Evolutionary conservation across 192 early-diverging fungal genomes (phyloP), one percentile per base, ranked within the genome.

Genomic region (Martensiomyces pterosporus): DNA sequence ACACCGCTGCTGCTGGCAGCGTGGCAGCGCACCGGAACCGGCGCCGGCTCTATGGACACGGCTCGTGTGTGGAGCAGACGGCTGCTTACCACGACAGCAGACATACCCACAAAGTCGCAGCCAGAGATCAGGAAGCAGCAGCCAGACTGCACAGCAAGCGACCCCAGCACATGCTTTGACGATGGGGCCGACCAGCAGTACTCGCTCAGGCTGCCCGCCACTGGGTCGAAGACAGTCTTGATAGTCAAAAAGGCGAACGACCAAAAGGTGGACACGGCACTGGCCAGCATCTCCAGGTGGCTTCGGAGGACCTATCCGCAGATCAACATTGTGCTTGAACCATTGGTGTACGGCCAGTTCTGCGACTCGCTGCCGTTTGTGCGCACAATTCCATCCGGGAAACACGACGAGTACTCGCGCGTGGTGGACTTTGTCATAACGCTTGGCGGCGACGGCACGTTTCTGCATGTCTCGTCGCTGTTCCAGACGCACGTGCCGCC

Each of bases 381-480:
- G 27, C 47, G 44, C 50, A 56, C 53, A 10, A 39, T 64, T n/a
- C 15, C 63, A 27, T 57, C 56, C 46, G 65, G 51, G 15, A 47
- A 70, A 22, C 53, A 55, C 13, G 48, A 41, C n/a, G 86, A 88
- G 55, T 87, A 87, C 57, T 62, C 82, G 7, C 65, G 87, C 17
- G 67, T 78, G 0, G 81, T 89, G 0, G 91, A 95, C 59, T 85
- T 91, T 57, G 89, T 85, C 4, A 76, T 95, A n/a, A 91, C 91
- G n/a, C 72, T 95, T 9, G 93, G 91, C 25, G 91, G 93, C 22
- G 92, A 94, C 54, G 93, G 93, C 17, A 95, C 93, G 4, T 86
- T 95, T 39, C 76, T 95, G 44, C 90, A 95, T 51, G 75, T 87
- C 1, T 88, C 89, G 2, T 88, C 85, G 8, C 61, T 94, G 22